These are phyloP conservation scores for Phtheirospermum japonicum DNA, from an alignment of 257 asterid genomes.

Conservation along the genomic window DNA sequence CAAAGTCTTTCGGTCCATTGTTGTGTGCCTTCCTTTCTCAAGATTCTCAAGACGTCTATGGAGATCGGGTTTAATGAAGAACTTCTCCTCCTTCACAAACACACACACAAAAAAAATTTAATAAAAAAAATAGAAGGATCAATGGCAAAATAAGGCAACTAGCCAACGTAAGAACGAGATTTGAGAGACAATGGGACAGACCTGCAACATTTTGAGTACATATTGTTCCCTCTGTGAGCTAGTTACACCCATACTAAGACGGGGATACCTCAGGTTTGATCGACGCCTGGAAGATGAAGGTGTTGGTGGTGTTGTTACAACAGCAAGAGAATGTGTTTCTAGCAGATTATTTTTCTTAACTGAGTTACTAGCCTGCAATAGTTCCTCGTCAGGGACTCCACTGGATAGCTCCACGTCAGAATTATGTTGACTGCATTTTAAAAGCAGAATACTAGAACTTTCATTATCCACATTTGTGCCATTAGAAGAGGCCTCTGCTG, in stretches of 20 bases:
- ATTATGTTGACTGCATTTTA: constrained; percentile 35
- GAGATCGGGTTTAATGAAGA: constrained; percentile 76
- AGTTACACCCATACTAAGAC: constrained; percentile 50
- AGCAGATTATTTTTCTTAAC: constrained; percentile 27
- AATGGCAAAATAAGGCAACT: constrained; percentile 28
- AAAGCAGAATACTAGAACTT: constrained; percentile 35
- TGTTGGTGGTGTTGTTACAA: constrained; percentile 16
- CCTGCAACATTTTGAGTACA: constrained; percentile 86
- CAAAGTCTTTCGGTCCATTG: constrained; percentile 77
- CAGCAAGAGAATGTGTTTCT: constrained; percentile 39
- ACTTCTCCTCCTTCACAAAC: constrained; percentile 82
- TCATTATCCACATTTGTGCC: constrained; percentile 36
- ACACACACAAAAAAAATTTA: constrained; percentile 3
- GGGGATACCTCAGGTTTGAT: constrained; percentile 49
- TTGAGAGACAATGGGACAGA: constrained; percentile 34
- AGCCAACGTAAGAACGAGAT: constrained; percentile 20
- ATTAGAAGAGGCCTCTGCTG: constrained; percentile 42
- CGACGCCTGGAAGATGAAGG: constrained; percentile 45
- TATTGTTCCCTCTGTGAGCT: constrained; percentile 72
- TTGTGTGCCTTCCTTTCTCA: constrained; percentile 58
- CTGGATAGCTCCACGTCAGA: constrained; percentile 36
- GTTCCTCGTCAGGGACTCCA: constrained; percentile 38
- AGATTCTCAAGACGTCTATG: constrained; percentile 60
- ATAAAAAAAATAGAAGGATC: constrained; percentile 24
- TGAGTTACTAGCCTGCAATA: constrained; percentile 34